Evolutionary conservation across 2,329 filamentous ascomycete genomes (phyloP), one percentile per base, ranked within the genome.

Genomic region (Falciphora oryzae): DNA sequence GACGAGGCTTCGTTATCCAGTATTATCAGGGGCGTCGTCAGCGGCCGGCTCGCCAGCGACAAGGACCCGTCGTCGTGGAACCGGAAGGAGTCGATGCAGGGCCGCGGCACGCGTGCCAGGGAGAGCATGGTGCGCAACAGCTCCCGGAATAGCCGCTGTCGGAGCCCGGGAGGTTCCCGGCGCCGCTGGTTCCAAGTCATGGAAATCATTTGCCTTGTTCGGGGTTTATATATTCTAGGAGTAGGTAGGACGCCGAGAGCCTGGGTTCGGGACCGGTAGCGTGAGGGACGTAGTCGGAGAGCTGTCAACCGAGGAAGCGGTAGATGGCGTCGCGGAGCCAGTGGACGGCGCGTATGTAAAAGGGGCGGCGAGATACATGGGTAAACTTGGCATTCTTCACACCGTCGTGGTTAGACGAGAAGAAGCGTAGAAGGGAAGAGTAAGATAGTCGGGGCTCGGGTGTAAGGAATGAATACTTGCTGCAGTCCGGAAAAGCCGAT

Each of bases 1-100:
- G 63, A 66, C 22, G 71, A 67, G 61, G 72, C 72, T 16, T 73
- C 65, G 67, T 75, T 76, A 67, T 77, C 75, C 13, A 75, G 66
- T 4, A 74, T 72, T 25, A 71, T 66, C 16, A 71, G 66, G 18
- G 67, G 66, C 66, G 68, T 71, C 63, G 67, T 44, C 7, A 67
- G 44, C 3, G 74, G 74, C 57, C 73, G 72, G 65, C 74, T 76
- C 44, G 73, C 70, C 61, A 76, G 66, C 25, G 70, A 67, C 27
- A 76, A 67, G 38, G 71, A 75, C 38, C 74, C 72, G 65, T 73
- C 65, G 65, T 69, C 64, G 65, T 71, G 35, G 63, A 73, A 69
- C 14, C 63, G 63, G 56, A 71, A 70, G 28, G 69, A 31, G 28
- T 65, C 71, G 32, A 73, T 70, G 28, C 69, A 69, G 16, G 69